Base-by-base conservation (phyloP, 208 protist genomes). In the Angomonas deanei region DNA sequence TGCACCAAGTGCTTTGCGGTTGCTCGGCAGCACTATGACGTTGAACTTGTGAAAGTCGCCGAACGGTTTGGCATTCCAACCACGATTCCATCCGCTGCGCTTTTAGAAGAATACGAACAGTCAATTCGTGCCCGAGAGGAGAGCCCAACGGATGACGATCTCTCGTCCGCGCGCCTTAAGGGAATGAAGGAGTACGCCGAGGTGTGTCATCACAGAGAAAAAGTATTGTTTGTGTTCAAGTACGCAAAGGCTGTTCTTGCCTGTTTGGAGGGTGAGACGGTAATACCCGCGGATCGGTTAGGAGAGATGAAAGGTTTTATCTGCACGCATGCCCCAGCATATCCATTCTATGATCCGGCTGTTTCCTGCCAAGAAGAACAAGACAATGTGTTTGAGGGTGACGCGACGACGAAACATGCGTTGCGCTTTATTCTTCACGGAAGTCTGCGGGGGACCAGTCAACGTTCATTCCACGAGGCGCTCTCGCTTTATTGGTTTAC, bases 1-100 rank as follows among this genome's bases (percentile, higher is more conserved):
- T 88, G 78, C 55, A 74, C 75, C 19, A 59, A 11, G 19, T 89
- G 76, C 66, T 89, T 89, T 68, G 66, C 70, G 24, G 61, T 21
- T 36, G 63, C 72, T n/a, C 62, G 70, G 21, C 23, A 2, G 1
- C n/a, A 76, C 0, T 84, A 84, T 46, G 73, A 78, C 13, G 21
- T 39, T 21, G 72, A 76, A 58, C 53, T 70, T 11, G 30, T 33
- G 28, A 31, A 55, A 26, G 59, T 86, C 1, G 71, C 70, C 15
- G 61, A 56, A 5, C 71, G 79, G 52, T 86, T 78, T 67, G 72
- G 74, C 50, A 74, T 86, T 60, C 82, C 78, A 13, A 52, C 85
- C 19, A 36, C 38, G 2, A 67, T 69, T 55, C 68, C 81, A 31
- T 71, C 58, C 10, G 28, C 30, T 2, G 5, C 15, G 17, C 30